Percentiles rank a stretch among this genome's conserved stretches.
These are phyloP conservation scores for Lineolata rhizophorae DNA, from an alignment of 495 filamentous ascomycete species.

Conservation along the genomic window DNA sequence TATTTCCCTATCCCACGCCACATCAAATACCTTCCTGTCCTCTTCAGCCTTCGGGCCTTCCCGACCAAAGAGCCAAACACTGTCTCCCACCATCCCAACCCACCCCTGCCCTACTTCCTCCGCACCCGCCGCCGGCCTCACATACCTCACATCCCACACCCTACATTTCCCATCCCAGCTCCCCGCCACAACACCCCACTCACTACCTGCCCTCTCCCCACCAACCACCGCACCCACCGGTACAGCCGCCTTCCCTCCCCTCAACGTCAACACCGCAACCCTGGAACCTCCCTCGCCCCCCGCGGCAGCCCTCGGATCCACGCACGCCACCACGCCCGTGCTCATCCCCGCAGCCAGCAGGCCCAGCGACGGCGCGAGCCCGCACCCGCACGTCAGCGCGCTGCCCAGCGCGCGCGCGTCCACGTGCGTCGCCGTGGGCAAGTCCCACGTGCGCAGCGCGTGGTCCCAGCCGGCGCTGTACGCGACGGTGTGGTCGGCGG, in stretches of 20 bases:
- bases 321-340: constrained; percentile 69
- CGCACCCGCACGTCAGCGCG: constrained; percentile 51
- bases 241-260: too few relatives aligned
- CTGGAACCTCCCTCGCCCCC: too few relatives aligned
- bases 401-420: constrained; percentile 66
- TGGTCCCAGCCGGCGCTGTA: constrained; percentile 84
- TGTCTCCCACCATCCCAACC: constrained; percentile 57
- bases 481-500: constrained; percentile 60
- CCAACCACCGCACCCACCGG: neutral
- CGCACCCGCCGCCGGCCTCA: constrained; percentile 5
- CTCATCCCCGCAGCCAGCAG: constrained; percentile 70
- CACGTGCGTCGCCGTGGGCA: constrained; percentile 50
- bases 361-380: constrained; percentile 38
- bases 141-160: constrained; percentile 67
- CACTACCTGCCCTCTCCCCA: constrained; percentile 47
- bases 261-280: constrained; percentile 61
- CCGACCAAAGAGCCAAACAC: constrained; percentile 59
- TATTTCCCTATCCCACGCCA: constrained; percentile 61
- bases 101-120: constrained; percentile 31
- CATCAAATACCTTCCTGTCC: constrained; percentile 74
- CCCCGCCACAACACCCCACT: constrained; percentile 60
- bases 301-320: constrained; percentile 64
- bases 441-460: constrained; percentile 73
- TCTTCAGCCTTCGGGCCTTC: constrained; percentile 47
- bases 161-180: constrained; percentile 77